These are phyloP conservation scores for Phytophthora multivora DNA, from an alignment of 352 stramenopile genomes.

Conservation along the genomic window DNA sequence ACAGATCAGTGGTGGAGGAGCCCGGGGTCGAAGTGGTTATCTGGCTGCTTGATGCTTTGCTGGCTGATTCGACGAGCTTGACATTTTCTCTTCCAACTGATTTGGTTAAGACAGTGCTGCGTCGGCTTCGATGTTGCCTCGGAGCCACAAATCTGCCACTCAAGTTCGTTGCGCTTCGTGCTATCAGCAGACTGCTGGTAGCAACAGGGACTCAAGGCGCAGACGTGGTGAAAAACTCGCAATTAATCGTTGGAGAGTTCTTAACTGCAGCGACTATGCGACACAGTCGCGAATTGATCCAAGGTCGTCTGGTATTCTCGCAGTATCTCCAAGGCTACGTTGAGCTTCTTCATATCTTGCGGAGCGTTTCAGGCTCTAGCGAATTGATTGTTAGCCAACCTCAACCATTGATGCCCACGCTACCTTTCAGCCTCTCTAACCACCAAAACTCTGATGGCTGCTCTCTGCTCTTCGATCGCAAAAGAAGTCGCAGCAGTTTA, in stretches of 20 bases:
- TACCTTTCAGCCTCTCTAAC: neutral
- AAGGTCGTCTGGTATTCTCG: constrained; percentile 70
- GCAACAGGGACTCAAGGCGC: constrained; percentile 1
- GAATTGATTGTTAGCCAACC: neutral
- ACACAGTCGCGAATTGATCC: constrained; percentile 55
- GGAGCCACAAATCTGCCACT: constrained; percentile 61
- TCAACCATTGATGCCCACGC: neutral
- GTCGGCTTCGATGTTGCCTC: constrained; percentile 38
- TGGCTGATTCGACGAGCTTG: constrained; percentile 5
- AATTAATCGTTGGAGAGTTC: constrained; percentile 41
- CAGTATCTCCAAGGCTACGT: constrained; percentile 75
- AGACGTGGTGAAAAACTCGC: neutral
- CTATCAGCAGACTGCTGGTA: constrained; percentile 51
- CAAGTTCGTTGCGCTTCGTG: constrained; percentile 60
- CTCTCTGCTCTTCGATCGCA: constrained; percentile 56
- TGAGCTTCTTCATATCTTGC: constrained; percentile 53
- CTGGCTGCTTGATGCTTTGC: constrained; percentile 66
- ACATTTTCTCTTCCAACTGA: constrained; percentile 2
- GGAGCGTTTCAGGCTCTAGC: neutral
- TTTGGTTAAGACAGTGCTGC: constrained; percentile 9
- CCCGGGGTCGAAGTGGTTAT: constrained; percentile 77
- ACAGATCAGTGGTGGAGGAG: constrained; percentile 53
- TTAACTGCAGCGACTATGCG: constrained; percentile 54
- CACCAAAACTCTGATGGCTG: neutral
- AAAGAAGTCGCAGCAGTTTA: constrained; percentile 68